Percentiles rank a stretch among this genome's conserved stretches.
Evolutionary conservation across 768 basidiomycete genomes (phyloP).

Genomic region (Gloeopeniophorella convolvens): DNA sequence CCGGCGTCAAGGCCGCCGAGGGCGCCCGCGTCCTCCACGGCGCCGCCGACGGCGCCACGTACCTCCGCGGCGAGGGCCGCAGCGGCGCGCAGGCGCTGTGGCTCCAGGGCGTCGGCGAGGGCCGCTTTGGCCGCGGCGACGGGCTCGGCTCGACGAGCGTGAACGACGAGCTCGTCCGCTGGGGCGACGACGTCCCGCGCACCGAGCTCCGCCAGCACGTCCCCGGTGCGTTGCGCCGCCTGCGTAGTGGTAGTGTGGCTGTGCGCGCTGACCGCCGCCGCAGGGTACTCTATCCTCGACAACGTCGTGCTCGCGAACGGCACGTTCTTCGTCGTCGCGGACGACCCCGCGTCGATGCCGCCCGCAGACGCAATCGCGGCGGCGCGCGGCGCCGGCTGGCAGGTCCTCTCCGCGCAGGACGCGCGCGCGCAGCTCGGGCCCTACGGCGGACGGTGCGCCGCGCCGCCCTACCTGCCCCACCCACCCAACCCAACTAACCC

Average conservation of each 20-base stretch:
- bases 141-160: slow-evolving; percentile 29
- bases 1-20: slow-evolving; percentile 45
- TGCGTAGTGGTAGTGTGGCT: neutral
- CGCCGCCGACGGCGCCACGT: slow-evolving; percentile 24
- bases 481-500: neutral
- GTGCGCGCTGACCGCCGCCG: too few species aligned
- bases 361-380: slow-evolving; percentile 43
- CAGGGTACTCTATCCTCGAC: slow-evolving; percentile 82
- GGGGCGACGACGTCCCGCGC: slow-evolving; percentile 50
- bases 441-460: slow-evolving; percentile 27
- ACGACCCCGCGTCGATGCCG: slow-evolving; percentile 58
- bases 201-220: slow-evolving; percentile 56
- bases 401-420: slow-evolving; percentile 25
- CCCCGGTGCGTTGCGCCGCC: slow-evolving; percentile 42
- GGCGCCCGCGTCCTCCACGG: slow-evolving; percentile 37
- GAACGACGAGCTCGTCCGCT: slow-evolving; percentile 48
- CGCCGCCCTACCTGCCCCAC: neutral
- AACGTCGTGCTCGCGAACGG: slow-evolving; percentile 72
- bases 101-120: slow-evolving; percentile 21
- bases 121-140: slow-evolving; percentile 23
- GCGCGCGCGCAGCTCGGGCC: slow-evolving; percentile 26
- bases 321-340: slow-evolving; percentile 68
- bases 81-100: slow-evolving; percentile 23
- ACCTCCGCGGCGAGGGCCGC: slow-evolving; percentile 38
- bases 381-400: slow-evolving; percentile 51